Evolutionary conservation across 805 yeast genomes (phyloP).

Genomic region (Wickerhamiella nectarea): DNA sequence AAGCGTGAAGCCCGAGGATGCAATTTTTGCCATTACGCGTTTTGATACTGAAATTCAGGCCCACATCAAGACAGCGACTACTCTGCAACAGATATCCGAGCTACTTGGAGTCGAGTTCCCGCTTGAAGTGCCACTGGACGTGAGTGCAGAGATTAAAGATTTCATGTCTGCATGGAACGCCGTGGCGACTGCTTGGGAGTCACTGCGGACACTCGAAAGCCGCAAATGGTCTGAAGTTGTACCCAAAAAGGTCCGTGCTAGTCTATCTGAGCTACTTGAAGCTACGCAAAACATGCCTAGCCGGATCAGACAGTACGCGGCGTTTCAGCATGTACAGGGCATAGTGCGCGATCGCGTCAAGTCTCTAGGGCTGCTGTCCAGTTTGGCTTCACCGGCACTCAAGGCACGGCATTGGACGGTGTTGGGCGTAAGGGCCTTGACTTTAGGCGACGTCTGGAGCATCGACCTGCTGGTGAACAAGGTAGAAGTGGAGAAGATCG

Average conservation of each 20-base stretch:
- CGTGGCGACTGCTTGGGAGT: slow-evolving; percentile 37
- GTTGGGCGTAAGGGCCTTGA: slow-evolving; percentile 27
- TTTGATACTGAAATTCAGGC: slow-evolving; percentile 20
- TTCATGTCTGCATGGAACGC: slow-evolving; percentile 52
- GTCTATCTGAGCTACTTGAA: slow-evolving; percentile 38
- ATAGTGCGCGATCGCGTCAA: slow-evolving; percentile 31
- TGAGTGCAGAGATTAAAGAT: slow-evolving; percentile 40
- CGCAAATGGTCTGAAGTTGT: slow-evolving; percentile 38
- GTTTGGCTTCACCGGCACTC: slow-evolving; percentile 43
- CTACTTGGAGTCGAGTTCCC: slow-evolving; percentile 27
- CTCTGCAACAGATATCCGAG: slow-evolving; percentile 26
- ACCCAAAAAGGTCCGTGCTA: slow-evolving; percentile 32
- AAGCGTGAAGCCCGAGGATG: slow-evolving; percentile 20
- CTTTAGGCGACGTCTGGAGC: slow-evolving; percentile 49
- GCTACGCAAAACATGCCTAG: slow-evolving; percentile 41
- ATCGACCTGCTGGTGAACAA: slow-evolving; percentile 38
- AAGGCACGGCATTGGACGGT: slow-evolving; percentile 58
- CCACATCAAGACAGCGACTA: slow-evolving; percentile 12
- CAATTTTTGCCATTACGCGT: slow-evolving; percentile 18
- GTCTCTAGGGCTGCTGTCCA: slow-evolving; percentile 29
- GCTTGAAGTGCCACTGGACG: slow-evolving; percentile 19
- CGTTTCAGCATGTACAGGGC: slow-evolving; percentile 46
- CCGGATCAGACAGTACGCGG: slow-evolving; percentile 50
- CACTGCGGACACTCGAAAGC: slow-evolving; percentile 32
- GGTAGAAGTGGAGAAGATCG: slow-evolving; percentile 32